Conservation (phyloP, 139 green algal species). For the Picochlorum sp. region DNA sequence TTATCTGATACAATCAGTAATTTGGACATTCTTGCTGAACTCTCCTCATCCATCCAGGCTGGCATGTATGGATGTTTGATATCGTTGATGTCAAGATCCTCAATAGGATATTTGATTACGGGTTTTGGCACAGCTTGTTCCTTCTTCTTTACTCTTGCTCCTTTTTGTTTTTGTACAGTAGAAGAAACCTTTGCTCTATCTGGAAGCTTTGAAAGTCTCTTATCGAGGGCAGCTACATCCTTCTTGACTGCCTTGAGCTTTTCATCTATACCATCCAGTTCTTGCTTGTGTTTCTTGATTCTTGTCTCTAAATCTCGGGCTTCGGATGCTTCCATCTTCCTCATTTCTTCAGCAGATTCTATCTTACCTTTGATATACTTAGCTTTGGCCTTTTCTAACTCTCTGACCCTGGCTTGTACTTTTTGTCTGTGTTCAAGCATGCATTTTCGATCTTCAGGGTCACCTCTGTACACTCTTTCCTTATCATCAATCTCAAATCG, state of each 20-base stretch:
- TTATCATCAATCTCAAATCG: conserved; percentile 22
- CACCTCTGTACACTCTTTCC: conserved; percentile 23
- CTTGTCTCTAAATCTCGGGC: conserved; percentile 6
- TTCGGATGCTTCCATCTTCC: conserved; percentile 3
- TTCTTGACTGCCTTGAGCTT: neutral
- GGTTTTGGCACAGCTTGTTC: neutral
- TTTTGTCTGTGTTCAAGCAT: conserved; percentile 31
- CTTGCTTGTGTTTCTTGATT: conserved; percentile 9
- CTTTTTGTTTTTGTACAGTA: neutral
- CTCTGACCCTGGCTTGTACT: conserved; percentile 13
- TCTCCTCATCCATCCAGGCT: conserved; percentile 2
- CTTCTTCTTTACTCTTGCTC: neutral
- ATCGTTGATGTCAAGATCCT: conserved; percentile 32
- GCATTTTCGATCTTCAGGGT: conserved; percentile 33
- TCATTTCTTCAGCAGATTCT: conserved; percentile 1
- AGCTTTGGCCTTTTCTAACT: conserved; percentile 18
- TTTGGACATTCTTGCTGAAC: conserved; percentile 10
- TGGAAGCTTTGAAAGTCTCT: too few relatives aligned
- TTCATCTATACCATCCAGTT: neutral
- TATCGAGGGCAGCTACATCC: too few relatives aligned
- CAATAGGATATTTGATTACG: conserved; percentile 15
- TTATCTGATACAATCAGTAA: conserved; percentile 37
- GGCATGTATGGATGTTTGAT: conserved; percentile 7
- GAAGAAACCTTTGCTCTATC: too few relatives aligned
- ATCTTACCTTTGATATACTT: conserved; percentile 8